These are phyloP conservation scores for Claviceps digitariae DNA, from an alignment of 2,329 filamentous ascomycete genomes.

Conservation along the genomic window DNA sequence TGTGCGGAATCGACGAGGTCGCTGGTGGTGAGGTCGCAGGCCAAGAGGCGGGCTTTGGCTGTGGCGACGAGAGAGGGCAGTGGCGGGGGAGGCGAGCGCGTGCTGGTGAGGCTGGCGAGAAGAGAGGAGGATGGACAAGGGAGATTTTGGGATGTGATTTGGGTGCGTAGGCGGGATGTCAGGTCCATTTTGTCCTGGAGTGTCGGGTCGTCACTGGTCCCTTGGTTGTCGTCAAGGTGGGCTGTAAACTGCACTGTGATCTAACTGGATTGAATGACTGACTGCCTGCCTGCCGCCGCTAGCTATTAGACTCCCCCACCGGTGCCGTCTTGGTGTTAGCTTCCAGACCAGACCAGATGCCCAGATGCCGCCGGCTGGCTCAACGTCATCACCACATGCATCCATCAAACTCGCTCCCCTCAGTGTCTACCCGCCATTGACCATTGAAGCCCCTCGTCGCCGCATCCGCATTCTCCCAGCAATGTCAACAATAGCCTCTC, in stretches of 20 bases:
- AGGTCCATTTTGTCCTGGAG: slow-evolving; percentile 15
- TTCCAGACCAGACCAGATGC: background rate
- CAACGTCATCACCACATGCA: background rate
- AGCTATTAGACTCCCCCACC: too few species aligned
- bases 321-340: too few species aligned
- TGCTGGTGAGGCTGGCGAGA: slow-evolving; percentile 48
- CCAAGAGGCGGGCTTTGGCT: slow-evolving; percentile 65
- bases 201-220: too few species aligned
- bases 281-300: too few species aligned
- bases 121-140: slow-evolving; percentile 41
- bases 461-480: background rate
- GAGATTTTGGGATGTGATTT: slow-evolving; percentile 40
- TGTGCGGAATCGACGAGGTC: slow-evolving; percentile 32
- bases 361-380: background rate
- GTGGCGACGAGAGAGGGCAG: slow-evolving; percentile 64
- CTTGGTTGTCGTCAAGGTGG: background rate
- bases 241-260: too few species aligned
- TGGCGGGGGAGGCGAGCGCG: slow-evolving; percentile 43
- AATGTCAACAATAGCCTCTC: slow-evolving; percentile 57
- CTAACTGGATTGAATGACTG: too few species aligned
- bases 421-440: background rate
- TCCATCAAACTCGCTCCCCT: background rate
- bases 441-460: background rate
- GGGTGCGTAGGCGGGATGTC: slow-evolving; percentile 17
- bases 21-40: slow-evolving; percentile 53